phyloP scores from a whole-genome alignment of 768 basidiomycete genomes.

The Coprinopsis marcescibilis region DNA sequence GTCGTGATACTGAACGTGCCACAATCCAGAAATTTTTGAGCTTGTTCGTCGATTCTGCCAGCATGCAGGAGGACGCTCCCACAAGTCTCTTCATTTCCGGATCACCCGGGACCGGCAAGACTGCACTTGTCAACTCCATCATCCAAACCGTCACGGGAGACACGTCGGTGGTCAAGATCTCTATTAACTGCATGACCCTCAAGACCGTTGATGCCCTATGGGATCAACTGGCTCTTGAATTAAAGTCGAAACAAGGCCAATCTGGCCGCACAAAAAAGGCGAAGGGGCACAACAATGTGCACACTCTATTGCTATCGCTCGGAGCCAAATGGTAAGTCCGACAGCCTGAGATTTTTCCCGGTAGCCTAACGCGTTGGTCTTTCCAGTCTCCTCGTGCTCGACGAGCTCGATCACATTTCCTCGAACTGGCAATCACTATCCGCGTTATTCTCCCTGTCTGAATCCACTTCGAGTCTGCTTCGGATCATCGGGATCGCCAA shows the following conservation, averaged over 20 bases:
- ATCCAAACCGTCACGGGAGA: conserved; percentile 38
- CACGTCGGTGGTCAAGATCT: conserved; percentile 40
- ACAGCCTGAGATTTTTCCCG: conserved; percentile 1
- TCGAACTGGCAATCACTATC: conserved; percentile 52
- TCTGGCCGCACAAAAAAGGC: conserved; percentile 30
- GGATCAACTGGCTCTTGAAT: conserved; percentile 58
- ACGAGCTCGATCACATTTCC: conserved; percentile 82
- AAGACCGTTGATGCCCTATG: conserved; percentile 63
- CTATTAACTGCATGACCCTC: conserved; percentile 80
- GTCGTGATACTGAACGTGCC: conserved; percentile 60
- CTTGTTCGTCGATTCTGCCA: conserved; percentile 38
- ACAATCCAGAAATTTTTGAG: conserved; percentile 54
- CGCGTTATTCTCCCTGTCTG: conserved; percentile 64
- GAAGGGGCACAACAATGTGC: conserved; percentile 45
- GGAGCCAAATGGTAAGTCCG: conserved; percentile 48
- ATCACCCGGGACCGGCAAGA: conserved; percentile 90
- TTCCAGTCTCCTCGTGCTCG: conserved; percentile 68
- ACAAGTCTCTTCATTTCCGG: conserved; percentile 84
- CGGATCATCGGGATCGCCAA: conserved; percentile 85
- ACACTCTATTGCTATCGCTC: conserved; percentile 36
- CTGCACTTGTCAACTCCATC: conserved; percentile 71
- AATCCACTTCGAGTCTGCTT: conserved; percentile 43
- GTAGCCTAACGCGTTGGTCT: conserved; percentile 14
- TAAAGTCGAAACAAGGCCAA: conserved; percentile 32
- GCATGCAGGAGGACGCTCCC: conserved; percentile 20